Base-by-base conservation (phyloP, 2,329 filamentous ascomycete species). In the Aureobasidium sp. region DNA sequence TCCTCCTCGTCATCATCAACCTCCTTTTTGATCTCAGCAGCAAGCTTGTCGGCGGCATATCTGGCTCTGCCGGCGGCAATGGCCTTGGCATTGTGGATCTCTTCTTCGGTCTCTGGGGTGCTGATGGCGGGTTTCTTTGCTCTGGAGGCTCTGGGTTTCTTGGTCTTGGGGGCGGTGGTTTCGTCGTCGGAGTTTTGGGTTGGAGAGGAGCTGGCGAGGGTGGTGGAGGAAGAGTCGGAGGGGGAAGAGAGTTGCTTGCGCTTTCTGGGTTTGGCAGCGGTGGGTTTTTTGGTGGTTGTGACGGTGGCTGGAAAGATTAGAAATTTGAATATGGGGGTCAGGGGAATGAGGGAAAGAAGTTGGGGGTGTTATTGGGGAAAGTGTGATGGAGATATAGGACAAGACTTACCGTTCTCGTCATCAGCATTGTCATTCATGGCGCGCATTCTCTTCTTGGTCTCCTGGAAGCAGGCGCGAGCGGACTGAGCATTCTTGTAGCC, bases 381-480 rank as follows among this genome's bases (percentile, higher is more conserved):
- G n/a, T 20, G 20, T 27, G 41, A 57, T 15, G n/a, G 0, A 51
- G 42, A n/a, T 12, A 20, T 5, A 11, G 17, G 11, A 9, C 2
- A 17, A 37, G 15, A 56, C 44, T 36, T 9, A 63, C 58, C 53
- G 37, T 15, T 41, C 27, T 34, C 52, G 7, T 14, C 42, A n/a
- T 31, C 73, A 12, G 15, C 15, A 8, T 29, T 29, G 45, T n/a
- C 22, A 12, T 22, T 22, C 14, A 25, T 5, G 25, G 20, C 22
- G n/a, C 45, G 45, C 45, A 79, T 61, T 66, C 76, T 78, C 63
- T 73, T 74, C 61, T 71, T 76, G 12, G 74, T 69, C 12, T 68
- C 69, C 39, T 67, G 65, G 64, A 73, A 78, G 17, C 70, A 64
- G n/a, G 72, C 69, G 15, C 65, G 68, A 3, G 76, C 77, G 1